These are phyloP conservation scores for Talaromyces sp. DNA, from an alignment of 2,329 filamentous ascomycete species.

Conservation along the genomic window DNA sequence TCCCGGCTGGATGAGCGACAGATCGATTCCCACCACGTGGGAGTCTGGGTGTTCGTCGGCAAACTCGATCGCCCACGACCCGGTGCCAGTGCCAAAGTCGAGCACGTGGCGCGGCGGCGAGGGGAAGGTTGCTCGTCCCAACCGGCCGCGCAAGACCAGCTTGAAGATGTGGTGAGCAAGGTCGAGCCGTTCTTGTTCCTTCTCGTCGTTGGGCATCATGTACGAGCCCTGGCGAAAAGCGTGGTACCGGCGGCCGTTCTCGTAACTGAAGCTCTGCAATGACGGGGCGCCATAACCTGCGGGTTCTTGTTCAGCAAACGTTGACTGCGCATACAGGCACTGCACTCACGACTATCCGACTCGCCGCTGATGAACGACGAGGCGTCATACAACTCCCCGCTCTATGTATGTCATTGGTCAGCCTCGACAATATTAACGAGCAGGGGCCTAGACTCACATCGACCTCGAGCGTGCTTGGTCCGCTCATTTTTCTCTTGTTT, in stretches of 20 bases:
- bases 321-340: not conserved
- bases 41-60: constrained; percentile 12
- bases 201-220: constrained; percentile 21
- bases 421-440: not conserved
- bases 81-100: constrained; percentile 14
- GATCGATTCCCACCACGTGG: constrained; percentile 17
- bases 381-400: constrained; percentile 9
- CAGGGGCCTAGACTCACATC: constrained; percentile 4
- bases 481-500: constrained; percentile 3
- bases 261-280: constrained; percentile 11
- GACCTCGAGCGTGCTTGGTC: constrained; percentile 8
- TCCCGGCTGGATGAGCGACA: constrained; percentile 18
- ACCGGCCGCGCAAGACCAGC: constrained; percentile 5
- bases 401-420: constrained; percentile 1
- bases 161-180: constrained; percentile 13
- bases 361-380: constrained; percentile 6
- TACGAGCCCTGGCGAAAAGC: constrained; percentile 17
- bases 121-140: constrained; percentile 5
- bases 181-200: constrained; percentile 21
- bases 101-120: constrained; percentile 8
- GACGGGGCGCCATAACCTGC: constrained; percentile 6
- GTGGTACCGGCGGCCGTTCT: constrained; percentile 18
- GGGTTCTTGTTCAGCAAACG: not conserved
- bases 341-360: constrained; percentile 3
- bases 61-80: constrained; percentile 15